Evolutionary conservation across 2,329 filamentous ascomycete genomes (phyloP), one percentile per base, ranked within the genome.

Genomic region (Verticillium nubilum): DNA sequence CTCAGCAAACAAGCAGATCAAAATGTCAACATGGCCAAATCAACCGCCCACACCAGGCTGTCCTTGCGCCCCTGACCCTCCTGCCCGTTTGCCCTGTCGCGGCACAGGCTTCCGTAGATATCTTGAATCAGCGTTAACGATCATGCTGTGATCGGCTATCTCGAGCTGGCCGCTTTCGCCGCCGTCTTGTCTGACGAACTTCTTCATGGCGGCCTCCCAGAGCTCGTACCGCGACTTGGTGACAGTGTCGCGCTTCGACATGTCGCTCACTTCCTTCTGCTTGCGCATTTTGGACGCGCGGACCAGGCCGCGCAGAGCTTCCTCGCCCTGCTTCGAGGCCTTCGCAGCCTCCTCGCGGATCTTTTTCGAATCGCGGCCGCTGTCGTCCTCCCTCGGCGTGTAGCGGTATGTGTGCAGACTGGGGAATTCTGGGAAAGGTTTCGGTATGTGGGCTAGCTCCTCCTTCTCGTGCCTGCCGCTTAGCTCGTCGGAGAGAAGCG

Each of bases 371-470:
- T 86, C 81, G 7, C 76, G 74, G 17, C 72, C 70, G 19, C 72
- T 75, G 47, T 73, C 74, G 61, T 81, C 76, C 19, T 81, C 76
- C 33, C 80, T 78, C 2, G 81, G 80, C 0, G 85, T 88, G 66
- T 81, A 83, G 42, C 79, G 81, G 71, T 87, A 88, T 3, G 85
- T 88, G 66, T 88, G 85, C 53, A 82, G 83, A 68, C 84, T 86
- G 0, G 86, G 86, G 61, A 88, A 88, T 10, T 80, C 76, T 0
- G 86, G 86, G 57, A 88, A 86, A 0, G 78, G 77, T 35, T 73
- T 71, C 0, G 86, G 86, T 12, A 88, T 86, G 69, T 85, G 86
- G 26, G 70, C 59, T 65, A 81, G 82, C 13, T 75, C 70, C 9
- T 80, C 76, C 66, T 86, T 86, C 63, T 88, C 85, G 1, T 74